These are phyloP conservation scores for Trametopsis cervina DNA, from an alignment of 768 basidiomycete species.

Conservation along the genomic window DNA sequence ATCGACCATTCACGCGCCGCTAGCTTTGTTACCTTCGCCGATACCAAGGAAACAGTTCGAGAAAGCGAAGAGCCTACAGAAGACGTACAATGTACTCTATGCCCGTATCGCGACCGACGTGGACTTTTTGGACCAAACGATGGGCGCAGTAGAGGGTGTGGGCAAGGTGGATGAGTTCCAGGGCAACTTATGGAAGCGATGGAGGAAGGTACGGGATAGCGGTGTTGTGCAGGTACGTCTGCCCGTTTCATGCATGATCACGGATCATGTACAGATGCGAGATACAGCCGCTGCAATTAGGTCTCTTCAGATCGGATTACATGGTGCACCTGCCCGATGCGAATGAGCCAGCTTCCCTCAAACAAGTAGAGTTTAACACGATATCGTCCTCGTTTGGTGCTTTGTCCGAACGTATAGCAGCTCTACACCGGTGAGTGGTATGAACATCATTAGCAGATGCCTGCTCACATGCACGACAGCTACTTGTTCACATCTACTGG, in stretches of 20 bases:
- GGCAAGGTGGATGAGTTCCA: conserved; percentile 84
- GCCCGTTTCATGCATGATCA: background rate
- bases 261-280: conserved; percentile 28
- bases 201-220: conserved; percentile 68
- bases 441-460: background rate
- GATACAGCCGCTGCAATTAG: conserved; percentile 72
- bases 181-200: conserved; percentile 78
- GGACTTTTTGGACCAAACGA: conserved; percentile 73
- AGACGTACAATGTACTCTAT: conserved; percentile 79
- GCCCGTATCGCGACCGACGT: conserved; percentile 74
- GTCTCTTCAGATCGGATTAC: conserved; percentile 93
- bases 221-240: conserved; percentile 49
- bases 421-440: conserved; percentile 63
- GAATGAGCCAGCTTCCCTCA: conserved; percentile 42
- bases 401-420: conserved; percentile 58
- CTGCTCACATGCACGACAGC: conserved; percentile 31
- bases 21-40: conserved; percentile 83
- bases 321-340: conserved; percentile 56
- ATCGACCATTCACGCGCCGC: conserved; percentile 84
- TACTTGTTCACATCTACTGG: conserved; percentile 58
- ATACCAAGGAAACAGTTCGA: conserved; percentile 70
- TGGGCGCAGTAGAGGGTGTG: conserved; percentile 75
- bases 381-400: conserved; percentile 89
- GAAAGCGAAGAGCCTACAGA: conserved; percentile 60
- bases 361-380: conserved; percentile 98